Base-by-base conservation (phyloP, 163 green algal species). In the Botryococcus braunii region DNA sequence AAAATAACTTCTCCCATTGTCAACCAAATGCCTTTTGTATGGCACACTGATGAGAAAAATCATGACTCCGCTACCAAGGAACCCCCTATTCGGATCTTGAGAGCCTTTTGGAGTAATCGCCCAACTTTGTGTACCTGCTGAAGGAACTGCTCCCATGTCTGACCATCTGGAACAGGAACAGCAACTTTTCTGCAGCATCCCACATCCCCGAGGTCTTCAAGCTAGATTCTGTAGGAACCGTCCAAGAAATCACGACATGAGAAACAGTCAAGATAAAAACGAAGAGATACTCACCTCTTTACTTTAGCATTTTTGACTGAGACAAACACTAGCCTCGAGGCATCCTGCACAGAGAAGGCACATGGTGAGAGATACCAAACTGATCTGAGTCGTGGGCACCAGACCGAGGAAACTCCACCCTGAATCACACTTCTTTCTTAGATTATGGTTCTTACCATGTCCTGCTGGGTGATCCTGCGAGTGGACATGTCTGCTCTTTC, bases 141-240 rank as follows among this genome's bases (percentile, higher is more conserved):
- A 7, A 85, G 66, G 70, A 96, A 96, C 29, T 88, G 62, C 1
- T 87, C 79, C 88, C 86, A 96, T 25, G 74, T 86, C 50, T 79
- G 85, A 25, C 69, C 71, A 62, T 96, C 89, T 8, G 85, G 85
- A 7, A 96, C 83, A 23, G 89, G 89, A 1, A 96, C 83, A 7
- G 89, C 89, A 21, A 95, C 86, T 52, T 95, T 95, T 68, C 86
- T 90, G 79, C 72, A 71, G 17, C 4, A 3, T 67, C 29, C 31
- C 17, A 64, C 17, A 41, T 31, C 25, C n/a, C n/a, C n/a, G n/a
- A n/a, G n/a, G 58, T 9, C 36, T 46, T 27, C 11, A 57, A 34
- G 2, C n/a, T 13, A n/a, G 4, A 43, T 57, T 31, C 7, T 2
- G 3, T 35, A 4, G 6, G 41, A 5, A 60, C 25, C 5, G 7